Evolutionary conservation across 2,329 filamentous ascomycete species (phyloP).

Genomic region (Endoconidiophora polonica): DNA sequence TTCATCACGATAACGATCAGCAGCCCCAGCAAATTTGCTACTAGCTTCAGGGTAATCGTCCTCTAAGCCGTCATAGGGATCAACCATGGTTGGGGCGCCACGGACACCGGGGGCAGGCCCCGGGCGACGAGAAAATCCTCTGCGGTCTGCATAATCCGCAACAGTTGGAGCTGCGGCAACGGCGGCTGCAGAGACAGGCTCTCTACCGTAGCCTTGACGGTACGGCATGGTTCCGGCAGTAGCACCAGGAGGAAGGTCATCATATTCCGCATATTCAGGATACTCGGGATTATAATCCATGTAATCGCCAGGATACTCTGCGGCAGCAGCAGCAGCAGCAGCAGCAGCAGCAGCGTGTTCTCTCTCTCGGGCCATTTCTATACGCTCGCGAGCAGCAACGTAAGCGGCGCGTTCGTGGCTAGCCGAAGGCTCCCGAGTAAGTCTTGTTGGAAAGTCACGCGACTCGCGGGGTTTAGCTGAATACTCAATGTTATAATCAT

Average conservation of each 20-base stretch:
- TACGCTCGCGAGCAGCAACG: not conserved
- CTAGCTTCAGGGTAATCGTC: conserved; percentile 1
- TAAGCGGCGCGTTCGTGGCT: conserved; percentile 3
- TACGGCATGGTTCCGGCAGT: conserved; percentile 9
- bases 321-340: conserved; percentile 7
- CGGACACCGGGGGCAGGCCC: not conserved
- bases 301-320: conserved; percentile 3
- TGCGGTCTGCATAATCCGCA: conserved; percentile 8
- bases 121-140: conserved; percentile 3
- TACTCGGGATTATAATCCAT: conserved; percentile 10
- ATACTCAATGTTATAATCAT: conserved; percentile 11
- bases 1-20: not conserved
- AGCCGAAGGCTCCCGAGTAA: conserved; percentile 7
- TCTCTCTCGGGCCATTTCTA: conserved; percentile 2
- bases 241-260: conserved; percentile 9
- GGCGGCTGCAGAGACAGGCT: conserved; percentile 4
- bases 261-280: conserved; percentile 6
- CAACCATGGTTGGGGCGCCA: conserved; percentile 2
- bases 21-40: not conserved
- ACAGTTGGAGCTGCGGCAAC: not conserved
- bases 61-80: conserved; percentile 5
- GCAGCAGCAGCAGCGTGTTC: conserved; percentile 5
- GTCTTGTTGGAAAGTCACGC: not conserved
- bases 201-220: conserved; percentile 8
- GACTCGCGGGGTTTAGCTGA: not conserved